A percentile compares a stretch with the other conserved stretches of the same genome.
phyloP scores from a whole-genome alignment of 306 rosid genomes.

The Arachis stenosperma region DNA sequence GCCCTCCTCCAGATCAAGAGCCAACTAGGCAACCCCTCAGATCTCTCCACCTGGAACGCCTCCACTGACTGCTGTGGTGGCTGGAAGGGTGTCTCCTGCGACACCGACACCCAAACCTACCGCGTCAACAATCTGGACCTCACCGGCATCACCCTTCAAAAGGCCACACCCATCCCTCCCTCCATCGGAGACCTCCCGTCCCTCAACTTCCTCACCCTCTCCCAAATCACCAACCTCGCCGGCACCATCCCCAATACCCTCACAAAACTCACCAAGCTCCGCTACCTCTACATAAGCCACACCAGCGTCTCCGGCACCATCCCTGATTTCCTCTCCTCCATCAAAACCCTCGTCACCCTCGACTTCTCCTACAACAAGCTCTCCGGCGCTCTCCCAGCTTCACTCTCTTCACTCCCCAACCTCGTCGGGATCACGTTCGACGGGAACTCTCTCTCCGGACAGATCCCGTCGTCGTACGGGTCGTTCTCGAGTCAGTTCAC shows the following conservation, averaged over 20 bases:
- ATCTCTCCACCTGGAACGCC: slow-evolving; percentile 35
- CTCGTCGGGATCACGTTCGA: slow-evolving; percentile 33
- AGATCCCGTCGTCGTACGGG: slow-evolving; percentile 39
- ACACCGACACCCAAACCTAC: slow-evolving; percentile 38
- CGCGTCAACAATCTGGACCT: slow-evolving; percentile 34
- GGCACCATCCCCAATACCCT: slow-evolving; percentile 11
- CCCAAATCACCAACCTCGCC: slow-evolving; percentile 11
- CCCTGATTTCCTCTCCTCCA: slow-evolving; percentile 28
- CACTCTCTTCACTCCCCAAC: slow-evolving; percentile 36
- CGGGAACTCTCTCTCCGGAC: slow-evolving; percentile 32
- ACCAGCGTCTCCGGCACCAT: slow-evolving; percentile 32
- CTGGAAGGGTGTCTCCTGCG: slow-evolving; percentile 35
- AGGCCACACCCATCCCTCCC: slow-evolving; percentile 2
- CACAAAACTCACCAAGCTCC: slow-evolving; percentile 26
- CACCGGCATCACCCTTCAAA: slow-evolving; percentile 4
- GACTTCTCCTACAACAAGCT: slow-evolving; percentile 38
- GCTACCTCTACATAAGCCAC: slow-evolving; percentile 1
- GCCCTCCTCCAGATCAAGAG: slow-evolving; percentile 35
- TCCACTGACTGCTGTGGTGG: slow-evolving; percentile 35
- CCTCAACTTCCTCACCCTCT: neutral
- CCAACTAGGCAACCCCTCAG: slow-evolving; percentile 34
- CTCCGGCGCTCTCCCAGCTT: slow-evolving; percentile 26
- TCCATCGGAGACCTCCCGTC: slow-evolving; percentile 23
- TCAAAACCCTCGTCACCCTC: slow-evolving; percentile 32
- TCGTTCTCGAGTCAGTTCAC: slow-evolving; percentile 13